Evolutionary conservation across 805 yeast genomes (phyloP).

Genomic region (Monosporozyma aerobia): DNA sequence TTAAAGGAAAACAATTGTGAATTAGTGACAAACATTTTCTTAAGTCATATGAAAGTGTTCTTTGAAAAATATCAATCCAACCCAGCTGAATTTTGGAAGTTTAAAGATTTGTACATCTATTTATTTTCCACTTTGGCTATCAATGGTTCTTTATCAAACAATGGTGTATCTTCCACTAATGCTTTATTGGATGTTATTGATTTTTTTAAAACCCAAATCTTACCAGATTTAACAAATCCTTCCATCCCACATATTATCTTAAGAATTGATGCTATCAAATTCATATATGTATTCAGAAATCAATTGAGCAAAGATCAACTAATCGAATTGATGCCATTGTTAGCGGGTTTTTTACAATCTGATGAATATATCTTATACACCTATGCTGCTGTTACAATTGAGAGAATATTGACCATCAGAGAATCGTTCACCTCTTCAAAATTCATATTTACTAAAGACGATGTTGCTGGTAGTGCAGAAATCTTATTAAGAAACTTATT

Average conservation of each 20-base stretch:
- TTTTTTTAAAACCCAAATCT: conserved; percentile 73
- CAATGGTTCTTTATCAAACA: conserved; percentile 75
- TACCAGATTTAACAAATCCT: conserved; percentile 59
- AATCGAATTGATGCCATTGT: conserved; percentile 65
- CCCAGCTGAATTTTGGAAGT: conserved; percentile 57
- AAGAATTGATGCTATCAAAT: conserved; percentile 87
- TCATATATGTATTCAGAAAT: conserved; percentile 80
- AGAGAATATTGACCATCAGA: conserved; percentile 73
- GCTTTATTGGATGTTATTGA: conserved; percentile 74
- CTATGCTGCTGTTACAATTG: conserved; percentile 87
- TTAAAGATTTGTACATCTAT: conserved; percentile 79
- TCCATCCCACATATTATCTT: conserved; percentile 60
- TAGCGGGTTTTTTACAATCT: conserved; percentile 60
- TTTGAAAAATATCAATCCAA: conserved; percentile 41
- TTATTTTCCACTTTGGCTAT: conserved; percentile 85
- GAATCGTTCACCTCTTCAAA: conserved; percentile 39
- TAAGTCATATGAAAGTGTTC: conserved; percentile 61
- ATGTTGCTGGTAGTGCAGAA: conserved; percentile 54
- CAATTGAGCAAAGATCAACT: conserved; percentile 85
- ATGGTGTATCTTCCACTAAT: conserved; percentile 84
- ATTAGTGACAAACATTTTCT: conserved; percentile 62
- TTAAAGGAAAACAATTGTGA: conserved; percentile 71
- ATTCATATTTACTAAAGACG: conserved; percentile 62
- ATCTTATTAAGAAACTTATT: conserved; percentile 60
- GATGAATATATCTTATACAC: conserved; percentile 78